Base-by-base conservation (phyloP, 805 yeast genomes). In the Yamadazyma olivae region DNA sequence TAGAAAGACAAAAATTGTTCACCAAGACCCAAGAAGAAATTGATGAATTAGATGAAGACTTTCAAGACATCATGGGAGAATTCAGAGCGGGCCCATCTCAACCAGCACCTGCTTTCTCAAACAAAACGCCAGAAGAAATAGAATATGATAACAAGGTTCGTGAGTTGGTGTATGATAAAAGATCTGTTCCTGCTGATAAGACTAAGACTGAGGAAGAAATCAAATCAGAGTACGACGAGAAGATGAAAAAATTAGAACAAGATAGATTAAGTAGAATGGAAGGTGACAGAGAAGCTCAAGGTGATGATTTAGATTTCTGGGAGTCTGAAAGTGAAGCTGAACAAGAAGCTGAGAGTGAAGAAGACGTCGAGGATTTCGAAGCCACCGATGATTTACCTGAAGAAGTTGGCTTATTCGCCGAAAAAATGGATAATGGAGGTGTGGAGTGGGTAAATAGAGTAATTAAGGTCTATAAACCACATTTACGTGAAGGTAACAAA, bases 121-220 rank as follows among this genome's bases (percentile, higher is more conserved):
- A 52, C 14, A 62, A 67, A 36, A 68, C 66, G 3, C 41, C 44
- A 27, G 71, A 71, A 33, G 71, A 70, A 21, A 56, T 67, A 8
- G 77, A 72, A 17, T 85, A 85, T 56, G 89, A 83, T 50, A 68
- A 67, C 50, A 75, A 78, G 47, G 84, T 84, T 14, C 72, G 77
- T 44, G 83, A 79, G 51, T 70, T 83, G 41, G 74, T 77, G 2
- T 65, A 81, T 50, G 93, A 85, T 42, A 77, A 79, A 57, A 72
- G 90, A 53, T 82, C 93, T 8, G 89, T 74, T 2, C 93, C 93
- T 21, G 79, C 90, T 16, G 91, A 83, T 37, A 72, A 90, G 61
- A 83, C 91, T 2, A 83, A 83, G 54, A 83, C 93, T 1, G 80
- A 74, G 2, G 89, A 84, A 56, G 93, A 85, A 56, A 36, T 83